Conservation (phyloP, 805 yeast genomes). For the Yamadazyma sp. region DNA sequence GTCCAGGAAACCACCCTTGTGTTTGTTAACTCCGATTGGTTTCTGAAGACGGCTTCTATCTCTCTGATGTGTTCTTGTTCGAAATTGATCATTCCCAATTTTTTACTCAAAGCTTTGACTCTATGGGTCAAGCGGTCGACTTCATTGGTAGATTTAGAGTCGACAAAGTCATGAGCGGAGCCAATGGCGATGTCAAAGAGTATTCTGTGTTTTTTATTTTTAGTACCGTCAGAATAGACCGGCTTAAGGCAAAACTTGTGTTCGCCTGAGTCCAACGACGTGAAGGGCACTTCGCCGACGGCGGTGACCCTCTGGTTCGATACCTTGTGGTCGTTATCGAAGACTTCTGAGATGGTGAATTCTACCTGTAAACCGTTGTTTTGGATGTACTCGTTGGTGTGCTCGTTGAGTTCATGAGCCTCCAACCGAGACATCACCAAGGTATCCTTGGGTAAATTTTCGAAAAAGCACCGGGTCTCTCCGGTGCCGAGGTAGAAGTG, state of each 20-base stretch:
- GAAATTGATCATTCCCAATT: conserved; percentile 41
- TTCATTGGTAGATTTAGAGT: conserved; percentile 57
- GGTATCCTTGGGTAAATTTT: conserved; percentile 75
- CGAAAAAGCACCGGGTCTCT: conserved; percentile 78
- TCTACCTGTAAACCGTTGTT: conserved; percentile 59
- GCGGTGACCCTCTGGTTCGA: conserved; percentile 62
- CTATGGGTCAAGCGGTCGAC: conserved; percentile 41
- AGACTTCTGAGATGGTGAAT: conserved; percentile 57
- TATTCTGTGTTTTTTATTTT: conserved; percentile 55
- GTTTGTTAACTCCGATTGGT: conserved; percentile 75
- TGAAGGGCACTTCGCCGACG: conserved; percentile 71
- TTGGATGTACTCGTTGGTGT: conserved; percentile 47
- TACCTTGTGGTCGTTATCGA: conserved; percentile 80
- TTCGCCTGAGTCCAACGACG: conserved; percentile 81
- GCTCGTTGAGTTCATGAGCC: conserved; percentile 58
- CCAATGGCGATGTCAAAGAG: conserved; percentile 72
- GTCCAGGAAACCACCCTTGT: conserved; percentile 73
- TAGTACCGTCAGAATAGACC: conserved; percentile 64
- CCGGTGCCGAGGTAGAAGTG: conserved; percentile 81
- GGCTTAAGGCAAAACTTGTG: conserved; percentile 75
- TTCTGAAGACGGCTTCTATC: conserved; percentile 75
- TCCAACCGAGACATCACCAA: conserved; percentile 76
- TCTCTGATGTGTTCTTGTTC: conserved; percentile 60
- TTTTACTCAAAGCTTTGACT: conserved; percentile 38
- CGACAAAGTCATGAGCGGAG: conserved; percentile 59